Conservation (phyloP, 768 basidiomycete genomes). For the Candolleomyces aberdarensis region DNA sequence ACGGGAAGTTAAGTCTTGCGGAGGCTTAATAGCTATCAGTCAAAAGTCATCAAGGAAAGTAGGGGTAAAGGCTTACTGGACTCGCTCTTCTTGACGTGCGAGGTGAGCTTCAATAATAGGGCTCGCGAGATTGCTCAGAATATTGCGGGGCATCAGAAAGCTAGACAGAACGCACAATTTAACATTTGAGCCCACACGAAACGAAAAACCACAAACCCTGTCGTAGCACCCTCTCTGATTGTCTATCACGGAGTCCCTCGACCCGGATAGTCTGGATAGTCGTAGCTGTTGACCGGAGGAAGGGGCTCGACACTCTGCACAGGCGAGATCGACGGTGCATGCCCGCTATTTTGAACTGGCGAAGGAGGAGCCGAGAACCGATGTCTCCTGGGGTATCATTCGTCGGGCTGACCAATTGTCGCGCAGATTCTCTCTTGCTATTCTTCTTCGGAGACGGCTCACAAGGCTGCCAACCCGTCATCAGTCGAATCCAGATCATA, state of each 20-base stretch:
- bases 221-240: neutral
- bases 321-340: neutral
- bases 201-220: neutral
- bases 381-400: neutral
- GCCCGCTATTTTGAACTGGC: neutral
- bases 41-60: too few species aligned
- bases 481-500: neutral
- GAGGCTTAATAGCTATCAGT: neutral
- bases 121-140: neutral
- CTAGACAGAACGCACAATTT: too few species aligned
- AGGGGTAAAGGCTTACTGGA: neutral
- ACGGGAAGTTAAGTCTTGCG: neutral
- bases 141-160: neutral
- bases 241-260: too few species aligned
- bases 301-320: neutral
- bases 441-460: neutral
- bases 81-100: neutral
- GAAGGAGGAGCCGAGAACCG: neutral
- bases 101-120: neutral
- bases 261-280: too few species aligned
- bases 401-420: neutral
- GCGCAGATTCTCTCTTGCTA: neutral
- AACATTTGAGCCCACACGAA: neutral
- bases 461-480: neutral
- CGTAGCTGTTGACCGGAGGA: neutral